These are phyloP conservation scores for Xylariaceae sp. DNA, from an alignment of 2,329 filamentous ascomycete genomes.

Conservation along the genomic window DNA sequence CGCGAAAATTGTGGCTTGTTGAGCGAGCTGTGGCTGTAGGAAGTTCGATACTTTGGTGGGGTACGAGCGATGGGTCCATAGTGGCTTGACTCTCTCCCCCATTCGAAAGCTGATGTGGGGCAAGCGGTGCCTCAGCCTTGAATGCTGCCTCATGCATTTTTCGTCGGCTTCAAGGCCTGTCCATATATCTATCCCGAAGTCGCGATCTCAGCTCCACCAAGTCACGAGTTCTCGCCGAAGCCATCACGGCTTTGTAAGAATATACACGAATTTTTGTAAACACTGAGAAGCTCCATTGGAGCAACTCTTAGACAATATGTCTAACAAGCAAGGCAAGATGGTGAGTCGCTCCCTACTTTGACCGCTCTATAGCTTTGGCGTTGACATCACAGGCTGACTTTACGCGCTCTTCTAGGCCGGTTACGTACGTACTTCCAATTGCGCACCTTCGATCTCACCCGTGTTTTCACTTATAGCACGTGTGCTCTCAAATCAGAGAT, in stretches of 20 bases:
- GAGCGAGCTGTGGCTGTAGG: constrained; percentile 16
- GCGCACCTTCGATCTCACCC: constrained; percentile 12
- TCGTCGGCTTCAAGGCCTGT: constrained; percentile 14
- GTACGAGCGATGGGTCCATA: constrained; percentile 10
- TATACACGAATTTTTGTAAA: constrained; percentile 42
- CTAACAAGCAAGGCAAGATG: constrained; percentile 99
- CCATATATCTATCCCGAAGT: constrained; percentile 30
- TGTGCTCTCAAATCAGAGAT: constrained; percentile 10
- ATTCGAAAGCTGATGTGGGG: constrained; percentile 7
- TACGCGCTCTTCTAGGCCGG: constrained; percentile 56
- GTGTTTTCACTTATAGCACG: background rate
- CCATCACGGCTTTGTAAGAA: constrained; percentile 15
- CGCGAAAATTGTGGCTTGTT: constrained; percentile 8
- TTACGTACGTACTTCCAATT: constrained; percentile 54
- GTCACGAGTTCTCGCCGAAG: constrained; percentile 35
- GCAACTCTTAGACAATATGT: constrained; percentile 52
- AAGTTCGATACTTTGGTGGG: constrained; percentile 13
- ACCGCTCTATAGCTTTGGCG: constrained; percentile 38
- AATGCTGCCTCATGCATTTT: constrained; percentile 39
- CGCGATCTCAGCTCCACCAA: constrained; percentile 35
- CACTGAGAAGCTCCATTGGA: constrained; percentile 36
- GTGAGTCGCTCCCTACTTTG: constrained; percentile 55
- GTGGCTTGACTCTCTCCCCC: constrained; percentile 7
- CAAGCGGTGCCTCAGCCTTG: background rate
- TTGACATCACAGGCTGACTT: constrained; percentile 59